Conservation (phyloP, 2,329 filamentous ascomycete genomes). For the Pseudogymnoascus sp. region DNA sequence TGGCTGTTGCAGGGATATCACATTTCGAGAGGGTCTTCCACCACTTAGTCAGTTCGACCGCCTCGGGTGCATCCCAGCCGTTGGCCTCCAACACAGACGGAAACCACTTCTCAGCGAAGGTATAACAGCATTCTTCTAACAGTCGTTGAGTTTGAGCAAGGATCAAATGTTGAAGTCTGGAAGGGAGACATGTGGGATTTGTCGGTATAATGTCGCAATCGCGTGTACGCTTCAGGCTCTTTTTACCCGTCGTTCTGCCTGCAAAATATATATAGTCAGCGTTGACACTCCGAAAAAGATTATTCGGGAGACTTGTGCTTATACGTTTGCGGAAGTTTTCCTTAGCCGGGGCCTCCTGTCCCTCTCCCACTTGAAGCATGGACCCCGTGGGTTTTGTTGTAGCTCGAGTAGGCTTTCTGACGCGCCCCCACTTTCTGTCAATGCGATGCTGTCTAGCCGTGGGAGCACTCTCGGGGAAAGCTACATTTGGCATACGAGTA, state of each 20-base stretch:
- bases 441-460: too few relatives aligned
- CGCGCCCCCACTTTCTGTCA: too few relatives aligned
- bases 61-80: background rate
- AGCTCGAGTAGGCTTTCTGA: too few relatives aligned
- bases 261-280: background rate
- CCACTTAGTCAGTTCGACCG: too few relatives aligned
- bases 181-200: too few relatives aligned
- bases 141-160: background rate
- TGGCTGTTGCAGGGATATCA: too few relatives aligned
- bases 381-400: background rate
- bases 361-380: conserved; percentile 6
- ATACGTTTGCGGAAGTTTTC: conserved; percentile 11
- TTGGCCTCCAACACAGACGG: background rate
- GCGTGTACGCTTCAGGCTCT: too few relatives aligned
- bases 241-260: background rate
- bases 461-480: too few relatives aligned
- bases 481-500: too few relatives aligned
- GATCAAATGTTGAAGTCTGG: background rate
- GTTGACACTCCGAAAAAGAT: conserved; percentile 4
- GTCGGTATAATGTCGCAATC: too few relatives aligned
- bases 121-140: background rate
- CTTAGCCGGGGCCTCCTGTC: conserved; percentile 7
- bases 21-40: too few relatives aligned
- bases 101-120: background rate
- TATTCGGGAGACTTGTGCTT: conserved; percentile 12